Percentiles rank a stretch among this genome's conserved stretches.
phyloP scores from a whole-genome alignment of 1,139 yeast species.

The Hyphopichia pseudoburtonii region DNA sequence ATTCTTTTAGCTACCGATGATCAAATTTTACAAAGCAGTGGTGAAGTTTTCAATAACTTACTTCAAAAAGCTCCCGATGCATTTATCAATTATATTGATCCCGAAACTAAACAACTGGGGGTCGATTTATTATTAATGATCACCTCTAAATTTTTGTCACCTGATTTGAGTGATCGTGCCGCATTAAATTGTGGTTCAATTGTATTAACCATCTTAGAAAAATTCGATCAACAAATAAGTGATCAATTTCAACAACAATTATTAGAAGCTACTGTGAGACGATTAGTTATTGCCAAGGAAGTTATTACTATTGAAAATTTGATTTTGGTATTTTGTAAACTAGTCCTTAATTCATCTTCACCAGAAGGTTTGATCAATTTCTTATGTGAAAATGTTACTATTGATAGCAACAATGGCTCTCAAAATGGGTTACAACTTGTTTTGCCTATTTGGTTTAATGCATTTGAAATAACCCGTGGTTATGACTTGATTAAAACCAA shows the following conservation, averaged over 20 bases:
- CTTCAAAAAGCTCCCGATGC: conserved; percentile 51
- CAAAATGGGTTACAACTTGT: conserved; percentile 24
- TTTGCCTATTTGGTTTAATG: conserved; percentile 73
- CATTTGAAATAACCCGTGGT: conserved; percentile 81
- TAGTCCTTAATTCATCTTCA: conserved; percentile 59
- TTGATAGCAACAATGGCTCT: conserved; percentile 21
- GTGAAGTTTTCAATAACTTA: conserved; percentile 69
- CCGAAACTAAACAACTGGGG: conserved; percentile 47
- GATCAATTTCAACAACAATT: conserved; percentile 55
- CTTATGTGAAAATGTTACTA: conserved; percentile 41
- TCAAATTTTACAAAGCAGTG: conserved; percentile 74
- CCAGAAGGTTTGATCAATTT: conserved; percentile 61
- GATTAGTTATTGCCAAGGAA: conserved; percentile 66
- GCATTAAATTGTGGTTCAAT: conserved; percentile 73
- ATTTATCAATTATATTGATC: conserved; percentile 40
- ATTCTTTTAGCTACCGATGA: conserved; percentile 66
- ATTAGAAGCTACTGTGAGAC: conserved; percentile 67
- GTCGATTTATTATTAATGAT: conserved; percentile 56
- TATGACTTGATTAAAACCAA: conserved; percentile 71
- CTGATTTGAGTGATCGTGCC: conserved; percentile 73
- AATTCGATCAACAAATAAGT: conserved; percentile 54
- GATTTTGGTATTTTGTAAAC: conserved; percentile 71
- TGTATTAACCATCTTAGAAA: conserved; percentile 61
- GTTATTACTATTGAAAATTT: conserved; percentile 75
- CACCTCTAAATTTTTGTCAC: conserved; percentile 70